These are phyloP conservation scores for Endogone sp. DNA, from an alignment of 192 early-diverging fungal species.

Conservation along the genomic window DNA sequence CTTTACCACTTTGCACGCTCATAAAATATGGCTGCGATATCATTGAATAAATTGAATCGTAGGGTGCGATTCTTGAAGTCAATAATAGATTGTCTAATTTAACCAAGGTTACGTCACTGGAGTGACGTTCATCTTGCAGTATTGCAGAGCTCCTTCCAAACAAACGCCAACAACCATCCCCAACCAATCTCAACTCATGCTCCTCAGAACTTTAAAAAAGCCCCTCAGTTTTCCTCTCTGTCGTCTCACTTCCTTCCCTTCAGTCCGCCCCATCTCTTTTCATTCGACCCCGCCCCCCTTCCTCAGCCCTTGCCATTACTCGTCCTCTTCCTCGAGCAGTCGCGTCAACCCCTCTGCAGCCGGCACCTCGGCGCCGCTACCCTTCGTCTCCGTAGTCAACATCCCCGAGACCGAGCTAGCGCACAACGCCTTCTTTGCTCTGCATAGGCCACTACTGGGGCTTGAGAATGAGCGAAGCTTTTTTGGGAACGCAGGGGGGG, in stretches of 20 bases:
- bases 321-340: not conserved
- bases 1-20: too few relatives aligned
- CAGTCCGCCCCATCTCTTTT: not conserved
- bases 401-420: conserved; percentile 43
- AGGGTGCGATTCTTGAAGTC: too few relatives aligned
- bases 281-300: not conserved
- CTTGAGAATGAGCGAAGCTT: conserved; percentile 22
- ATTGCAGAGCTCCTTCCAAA: too few relatives aligned
- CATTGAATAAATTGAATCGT: too few relatives aligned
- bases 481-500: conserved; percentile 5
- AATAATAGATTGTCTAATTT: too few relatives aligned
- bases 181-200: not conserved
- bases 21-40: too few relatives aligned
- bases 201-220: not conserved
- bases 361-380: not conserved
- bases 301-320: not conserved
- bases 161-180: too few relatives aligned
- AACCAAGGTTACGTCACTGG: too few relatives aligned
- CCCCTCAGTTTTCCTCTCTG: not conserved
- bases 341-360: not conserved
- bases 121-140: too few relatives aligned
- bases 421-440: conserved; percentile 53
- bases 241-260: not conserved
- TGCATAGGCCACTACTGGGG: conserved; percentile 53
- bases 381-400: conserved; percentile 30